phyloP scores from a whole-genome alignment of 2,329 filamentous ascomycete species.

The Fusarium concolor region DNA sequence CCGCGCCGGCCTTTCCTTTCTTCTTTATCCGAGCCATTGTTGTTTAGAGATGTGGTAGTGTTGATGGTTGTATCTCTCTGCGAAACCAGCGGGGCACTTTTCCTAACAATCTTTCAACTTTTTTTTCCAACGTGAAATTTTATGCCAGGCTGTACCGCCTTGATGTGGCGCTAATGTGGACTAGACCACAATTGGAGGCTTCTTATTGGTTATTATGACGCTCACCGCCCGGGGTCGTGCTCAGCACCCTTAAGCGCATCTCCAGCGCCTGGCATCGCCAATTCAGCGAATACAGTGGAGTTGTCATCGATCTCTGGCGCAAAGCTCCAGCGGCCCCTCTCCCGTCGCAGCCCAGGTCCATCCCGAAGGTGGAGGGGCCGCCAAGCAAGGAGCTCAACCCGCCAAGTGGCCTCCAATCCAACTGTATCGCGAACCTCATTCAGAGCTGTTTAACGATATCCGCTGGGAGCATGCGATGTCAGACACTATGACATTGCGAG shows the following conservation, averaged over 20 bases:
- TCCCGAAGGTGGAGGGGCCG: constrained; percentile 32
- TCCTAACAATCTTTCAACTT: constrained; percentile 48
- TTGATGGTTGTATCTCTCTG: constrained; percentile 35
- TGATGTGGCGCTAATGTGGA: constrained; percentile 8
- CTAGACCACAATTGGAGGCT: not conserved
- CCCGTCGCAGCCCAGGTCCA: constrained; percentile 12
- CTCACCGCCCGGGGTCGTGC: constrained; percentile 24
- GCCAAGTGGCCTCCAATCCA: constrained; percentile 49
- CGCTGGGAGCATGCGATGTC: constrained; percentile 51
- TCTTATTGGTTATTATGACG: constrained; percentile 8
- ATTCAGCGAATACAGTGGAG: constrained; percentile 33
- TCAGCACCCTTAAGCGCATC: constrained; percentile 19
- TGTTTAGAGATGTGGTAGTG: constrained; percentile 35
- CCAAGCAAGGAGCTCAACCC: constrained; percentile 40
- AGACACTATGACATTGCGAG: constrained; percentile 55
- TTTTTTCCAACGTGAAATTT: constrained; percentile 50
- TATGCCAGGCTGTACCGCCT: constrained; percentile 51
- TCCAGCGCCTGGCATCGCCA: constrained; percentile 25
- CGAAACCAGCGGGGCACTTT: constrained; percentile 51
- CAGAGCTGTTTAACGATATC: constrained; percentile 33
- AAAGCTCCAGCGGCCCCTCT: constrained; percentile 41
- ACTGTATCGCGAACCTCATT: constrained; percentile 29
- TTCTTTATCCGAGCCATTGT: constrained; percentile 84
- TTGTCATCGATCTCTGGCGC: not conserved
- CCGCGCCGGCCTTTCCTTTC: constrained; percentile 91